These are phyloP conservation scores for Colletotrichum costaricense DNA, from an alignment of 2,329 filamentous ascomycete genomes.

Conservation along the genomic window DNA sequence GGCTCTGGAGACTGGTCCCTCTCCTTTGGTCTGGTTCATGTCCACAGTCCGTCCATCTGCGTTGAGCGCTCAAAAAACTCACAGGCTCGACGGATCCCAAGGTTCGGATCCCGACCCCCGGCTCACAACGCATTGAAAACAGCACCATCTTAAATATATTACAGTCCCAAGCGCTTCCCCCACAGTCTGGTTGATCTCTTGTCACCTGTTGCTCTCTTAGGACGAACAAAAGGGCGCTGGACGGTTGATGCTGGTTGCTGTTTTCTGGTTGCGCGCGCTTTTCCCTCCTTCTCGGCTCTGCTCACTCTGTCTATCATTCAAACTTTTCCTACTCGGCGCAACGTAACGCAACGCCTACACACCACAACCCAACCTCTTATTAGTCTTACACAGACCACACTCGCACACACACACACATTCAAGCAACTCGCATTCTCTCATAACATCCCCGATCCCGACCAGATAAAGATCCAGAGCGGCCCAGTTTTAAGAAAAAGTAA, in stretches of 20 bases:
- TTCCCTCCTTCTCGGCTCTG: background rate
- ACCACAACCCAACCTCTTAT: conserved; percentile 1
- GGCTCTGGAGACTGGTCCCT: background rate
- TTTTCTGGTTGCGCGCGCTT: background rate
- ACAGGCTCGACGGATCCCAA: conserved; percentile 27
- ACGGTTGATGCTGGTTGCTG: conserved; percentile 28
- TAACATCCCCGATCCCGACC: conserved; percentile 17
- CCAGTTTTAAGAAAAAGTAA: conserved; percentile 29
- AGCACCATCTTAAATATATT: conserved; percentile 35
- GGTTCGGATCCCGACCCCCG: conserved; percentile 27
- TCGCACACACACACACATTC: background rate
- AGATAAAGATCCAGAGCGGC: conserved; percentile 22
- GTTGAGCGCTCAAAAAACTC: conserved; percentile 8
- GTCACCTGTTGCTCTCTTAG: conserved; percentile 27
- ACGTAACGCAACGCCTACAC: background rate
- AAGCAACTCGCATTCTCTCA: conserved; percentile 7
- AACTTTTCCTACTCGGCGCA: background rate
- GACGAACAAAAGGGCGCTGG: conserved; percentile 18
- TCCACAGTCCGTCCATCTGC: background rate
- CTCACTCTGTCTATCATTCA: background rate
- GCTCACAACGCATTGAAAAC: conserved; percentile 31
- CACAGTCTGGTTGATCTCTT: background rate
- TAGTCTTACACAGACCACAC: background rate
- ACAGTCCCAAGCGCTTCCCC: conserved; percentile 28
- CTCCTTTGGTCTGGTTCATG: conserved; percentile 5